These are phyloP conservation scores for Caryopteris hybrid DNA, from an alignment of 305 asterid genomes.

Conservation along the genomic window DNA sequence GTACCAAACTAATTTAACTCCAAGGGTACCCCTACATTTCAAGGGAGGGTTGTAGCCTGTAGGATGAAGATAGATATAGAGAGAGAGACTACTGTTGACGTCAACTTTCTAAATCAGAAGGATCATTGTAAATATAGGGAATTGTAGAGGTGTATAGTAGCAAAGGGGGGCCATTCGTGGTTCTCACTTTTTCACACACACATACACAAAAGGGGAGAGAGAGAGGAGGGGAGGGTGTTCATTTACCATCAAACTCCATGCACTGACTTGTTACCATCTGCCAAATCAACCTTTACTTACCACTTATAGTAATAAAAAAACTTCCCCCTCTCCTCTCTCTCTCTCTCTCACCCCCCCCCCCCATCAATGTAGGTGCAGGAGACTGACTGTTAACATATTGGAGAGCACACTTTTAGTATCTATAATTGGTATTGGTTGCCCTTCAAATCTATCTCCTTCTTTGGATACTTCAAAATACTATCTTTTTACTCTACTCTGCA, in stretches of 20 bases:
- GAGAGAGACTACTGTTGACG: conserved; percentile 17
- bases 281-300: conserved; percentile 33
- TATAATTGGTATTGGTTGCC: conserved; percentile 25
- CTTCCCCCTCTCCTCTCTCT: not conserved
- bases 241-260: conserved; percentile 12
- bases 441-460: conserved; percentile 28
- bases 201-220: not conserved
- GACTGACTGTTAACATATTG: conserved; percentile 18
- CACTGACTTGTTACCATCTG: conserved; percentile 43
- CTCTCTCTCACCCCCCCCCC: not conserved
- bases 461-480: conserved; percentile 17
- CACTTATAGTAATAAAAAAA: conserved; percentile 26
- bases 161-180: not conserved
- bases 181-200: not conserved
- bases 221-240: conserved; percentile 8
- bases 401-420: conserved; percentile 16
- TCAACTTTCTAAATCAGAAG: conserved; percentile 20
- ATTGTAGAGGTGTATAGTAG: not conserved
- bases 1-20: conserved; percentile 2
- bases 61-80: too few relatives aligned
- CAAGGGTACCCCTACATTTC: conserved; percentile 28
- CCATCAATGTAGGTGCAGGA: conserved; percentile 3
- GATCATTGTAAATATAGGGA: conserved; percentile 2
- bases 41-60: too few relatives aligned
- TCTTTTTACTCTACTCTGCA: conserved; percentile 9